Conservation (phyloP, 257 asterid species). For the Solanum infundibuliforme region DNA sequence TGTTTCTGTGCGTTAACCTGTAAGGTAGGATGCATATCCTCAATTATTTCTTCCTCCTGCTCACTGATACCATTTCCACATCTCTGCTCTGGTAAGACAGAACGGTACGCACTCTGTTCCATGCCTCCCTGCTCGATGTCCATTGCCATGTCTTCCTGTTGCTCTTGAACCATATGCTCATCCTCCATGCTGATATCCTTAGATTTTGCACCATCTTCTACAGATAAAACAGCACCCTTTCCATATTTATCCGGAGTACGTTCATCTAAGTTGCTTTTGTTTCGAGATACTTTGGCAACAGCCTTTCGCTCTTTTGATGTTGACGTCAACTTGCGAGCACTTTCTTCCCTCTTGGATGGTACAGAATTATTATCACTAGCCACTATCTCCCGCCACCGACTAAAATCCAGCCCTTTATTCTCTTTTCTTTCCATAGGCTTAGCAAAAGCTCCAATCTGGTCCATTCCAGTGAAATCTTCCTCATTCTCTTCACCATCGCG, state of each 20-base stretch:
- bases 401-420: constrained; percentile 57
- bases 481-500: constrained; percentile 20
- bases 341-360: constrained; percentile 7
- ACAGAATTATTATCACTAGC: constrained; percentile 16
- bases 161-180: constrained; percentile 3
- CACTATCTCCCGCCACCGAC: constrained; percentile 38
- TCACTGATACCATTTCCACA: background rate
- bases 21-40: constrained; percentile 8
- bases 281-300: constrained; percentile 6
- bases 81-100: background rate
- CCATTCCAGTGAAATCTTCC: constrained; percentile 27
- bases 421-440: constrained; percentile 50
- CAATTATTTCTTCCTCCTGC: background rate
- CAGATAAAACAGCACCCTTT: constrained; percentile 3
- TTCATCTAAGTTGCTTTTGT: constrained; percentile 10
- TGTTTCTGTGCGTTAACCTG: constrained; percentile 11
- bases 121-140: constrained; percentile 1
- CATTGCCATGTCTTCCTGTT: constrained; percentile 9
- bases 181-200: constrained; percentile 3
- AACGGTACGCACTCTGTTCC: background rate
- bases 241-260: constrained; percentile 1
- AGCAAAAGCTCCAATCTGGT: constrained; percentile 36
- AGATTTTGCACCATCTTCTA: constrained; percentile 4
- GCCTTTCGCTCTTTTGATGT: constrained; percentile 5
- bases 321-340: background rate